Conservation (phyloP, 768 basidiomycete genomes). For the Macrolepiota fuliginosa region DNA sequence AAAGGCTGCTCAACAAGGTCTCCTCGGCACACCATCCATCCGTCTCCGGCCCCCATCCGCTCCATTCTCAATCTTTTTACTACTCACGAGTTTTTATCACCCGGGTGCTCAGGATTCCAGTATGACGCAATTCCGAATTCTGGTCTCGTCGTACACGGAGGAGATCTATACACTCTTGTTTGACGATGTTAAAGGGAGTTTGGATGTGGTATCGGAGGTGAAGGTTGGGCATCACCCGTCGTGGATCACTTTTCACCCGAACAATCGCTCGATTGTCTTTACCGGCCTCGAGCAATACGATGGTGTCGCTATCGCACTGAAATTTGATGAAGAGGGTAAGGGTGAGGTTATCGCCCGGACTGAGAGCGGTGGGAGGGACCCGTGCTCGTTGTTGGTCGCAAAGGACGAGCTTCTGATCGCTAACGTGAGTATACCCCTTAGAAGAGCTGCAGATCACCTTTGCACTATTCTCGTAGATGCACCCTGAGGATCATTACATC, state of each 20-base stretch:
- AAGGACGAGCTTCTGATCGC: conserved; percentile 60
- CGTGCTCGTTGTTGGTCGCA: conserved; percentile 61
- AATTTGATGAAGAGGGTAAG: conserved; percentile 50
- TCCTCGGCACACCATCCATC: background rate
- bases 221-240: conserved; percentile 65
- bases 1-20: too few relatives aligned
- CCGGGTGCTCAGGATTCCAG: background rate
- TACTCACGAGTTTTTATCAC: background rate
- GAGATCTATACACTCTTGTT: conserved; percentile 64
- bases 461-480: background rate
- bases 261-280: conserved; percentile 56
- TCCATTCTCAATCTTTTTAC: background rate
- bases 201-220: conserved; percentile 44
- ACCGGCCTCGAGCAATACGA: conserved; percentile 64
- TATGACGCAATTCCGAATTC: conserved; percentile 43
- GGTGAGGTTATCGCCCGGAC: conserved; percentile 48
- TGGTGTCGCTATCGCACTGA: conserved; percentile 63
- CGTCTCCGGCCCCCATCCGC: background rate
- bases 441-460: background rate
- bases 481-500: background rate
- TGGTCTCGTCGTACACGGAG: conserved; percentile 66
- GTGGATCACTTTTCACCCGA: conserved; percentile 68
- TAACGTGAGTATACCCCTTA: conserved; percentile 51
- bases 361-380: conserved; percentile 56
- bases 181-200: conserved; percentile 42